Percentiles rank a stretch among this genome's conserved stretches.
Conservation (phyloP, 1,284 basidiomycete genomes). For the Xerocomus cyaneibrunnescens region DNA sequence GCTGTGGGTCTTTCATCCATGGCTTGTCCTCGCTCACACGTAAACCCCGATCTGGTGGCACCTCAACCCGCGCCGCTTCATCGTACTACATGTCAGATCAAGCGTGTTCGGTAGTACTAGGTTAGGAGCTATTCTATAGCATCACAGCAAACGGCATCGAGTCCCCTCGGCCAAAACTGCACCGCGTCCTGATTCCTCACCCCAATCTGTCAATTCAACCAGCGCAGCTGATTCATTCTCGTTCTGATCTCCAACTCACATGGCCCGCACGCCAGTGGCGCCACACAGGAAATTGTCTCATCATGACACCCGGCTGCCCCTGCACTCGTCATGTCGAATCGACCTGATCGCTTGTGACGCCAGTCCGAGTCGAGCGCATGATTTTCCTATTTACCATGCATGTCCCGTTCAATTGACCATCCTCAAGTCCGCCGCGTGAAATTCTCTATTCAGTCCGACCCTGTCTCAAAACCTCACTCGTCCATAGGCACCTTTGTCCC, state of each 20-base stretch:
- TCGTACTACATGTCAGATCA: conserved; percentile 18
- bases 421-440: conserved; percentile 26
- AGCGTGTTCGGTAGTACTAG: conserved; percentile 23
- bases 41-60: conserved; percentile 26
- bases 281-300: conserved; percentile 22
- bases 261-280: conserved; percentile 18
- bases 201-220: conserved; percentile 22
- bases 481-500: conserved; percentile 5
- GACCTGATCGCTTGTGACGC: conserved; percentile 6
- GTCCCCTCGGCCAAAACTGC: conserved; percentile 15
- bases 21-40: conserved; percentile 21
- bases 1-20: conserved; percentile 12
- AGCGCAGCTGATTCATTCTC: conserved; percentile 17
- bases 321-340: conserved; percentile 4
- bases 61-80: conserved; percentile 9
- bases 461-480: conserved; percentile 16
- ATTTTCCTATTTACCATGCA: conserved; percentile 11
- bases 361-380: conserved; percentile 6
- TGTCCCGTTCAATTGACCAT: conserved; percentile 13
- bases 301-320: conserved; percentile 17
- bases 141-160: conserved; percentile 23
- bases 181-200: conserved; percentile 3
- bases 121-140: conserved; percentile 11
- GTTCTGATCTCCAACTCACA: conserved; percentile 17
- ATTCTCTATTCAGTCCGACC: conserved; percentile 15